Evolutionary conservation across 805 yeast species (phyloP).

Genomic region (Nakazawaea ambrosiae): DNA sequence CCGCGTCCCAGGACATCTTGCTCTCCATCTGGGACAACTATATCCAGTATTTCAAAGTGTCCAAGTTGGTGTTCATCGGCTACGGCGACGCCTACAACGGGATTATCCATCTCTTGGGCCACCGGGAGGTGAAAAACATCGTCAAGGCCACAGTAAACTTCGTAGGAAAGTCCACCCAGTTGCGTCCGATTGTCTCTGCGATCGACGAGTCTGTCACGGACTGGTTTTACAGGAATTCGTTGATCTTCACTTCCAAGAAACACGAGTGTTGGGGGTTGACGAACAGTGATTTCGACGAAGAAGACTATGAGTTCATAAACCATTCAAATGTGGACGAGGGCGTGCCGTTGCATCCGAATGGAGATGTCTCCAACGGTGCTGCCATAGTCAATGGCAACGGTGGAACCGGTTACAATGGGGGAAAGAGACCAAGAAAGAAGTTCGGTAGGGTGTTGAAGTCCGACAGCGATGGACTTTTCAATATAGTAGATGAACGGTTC

Average conservation of each 20-base stretch:
- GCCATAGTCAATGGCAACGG: constrained; percentile 19
- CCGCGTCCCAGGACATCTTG: constrained; percentile 69
- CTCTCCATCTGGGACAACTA: constrained; percentile 89
- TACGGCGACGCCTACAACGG: constrained; percentile 87
- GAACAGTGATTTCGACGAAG: constrained; percentile 15
- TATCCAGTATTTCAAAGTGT: constrained; percentile 64
- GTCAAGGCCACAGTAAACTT: constrained; percentile 69
- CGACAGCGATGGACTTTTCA: constrained; percentile 65
- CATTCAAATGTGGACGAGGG: constrained; percentile 23
- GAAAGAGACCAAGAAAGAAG: constrained; percentile 79
- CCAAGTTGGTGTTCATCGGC: constrained; percentile 74
- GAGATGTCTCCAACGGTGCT: constrained; percentile 13
- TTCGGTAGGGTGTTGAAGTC: constrained; percentile 84
- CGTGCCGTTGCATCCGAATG: constrained; percentile 16
- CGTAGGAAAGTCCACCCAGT: constrained; percentile 55
- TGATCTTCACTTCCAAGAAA: constrained; percentile 66
- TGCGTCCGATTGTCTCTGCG: constrained; percentile 76
- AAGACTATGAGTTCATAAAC: constrained; percentile 16
- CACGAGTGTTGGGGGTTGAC: constrained; percentile 75
- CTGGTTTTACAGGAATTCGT: constrained; percentile 85
- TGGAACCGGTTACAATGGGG: constrained; percentile 19
- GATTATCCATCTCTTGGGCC: constrained; percentile 81
- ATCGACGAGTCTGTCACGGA: constrained; percentile 86
- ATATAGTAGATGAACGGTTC: constrained; percentile 72
- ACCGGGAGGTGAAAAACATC: constrained; percentile 56